Evolutionary conservation across 1,284 basidiomycete genomes (phyloP).

Genomic region (Xerocomus amazonicus): DNA sequence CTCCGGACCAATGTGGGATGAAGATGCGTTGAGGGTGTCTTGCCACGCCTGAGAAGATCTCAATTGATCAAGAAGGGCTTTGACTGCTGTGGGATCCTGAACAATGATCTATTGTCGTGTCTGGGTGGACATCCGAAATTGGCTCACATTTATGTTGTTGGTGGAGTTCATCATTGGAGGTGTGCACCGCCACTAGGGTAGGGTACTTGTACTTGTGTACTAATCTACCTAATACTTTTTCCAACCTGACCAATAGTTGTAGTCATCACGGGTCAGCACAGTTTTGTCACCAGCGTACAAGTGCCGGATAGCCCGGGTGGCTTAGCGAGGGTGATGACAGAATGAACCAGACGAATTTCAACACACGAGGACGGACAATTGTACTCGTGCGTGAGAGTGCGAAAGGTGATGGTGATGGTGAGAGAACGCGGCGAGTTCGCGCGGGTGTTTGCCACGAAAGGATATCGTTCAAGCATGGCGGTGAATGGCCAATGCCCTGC

Average conservation of each 20-base stretch:
- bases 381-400: too few relatives aligned
- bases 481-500: neutral
- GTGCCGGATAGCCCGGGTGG: neutral
- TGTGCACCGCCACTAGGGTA: conserved; percentile 11
- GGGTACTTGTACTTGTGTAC: too few relatives aligned
- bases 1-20: conserved; percentile 2
- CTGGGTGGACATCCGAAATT: too few relatives aligned
- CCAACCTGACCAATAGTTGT: too few relatives aligned
- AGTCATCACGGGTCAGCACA: too few relatives aligned
- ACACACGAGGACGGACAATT: neutral
- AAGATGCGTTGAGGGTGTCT: conserved; percentile 35
- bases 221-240: too few relatives aligned
- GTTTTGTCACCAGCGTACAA: too few relatives aligned
- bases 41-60: conserved; percentile 65
- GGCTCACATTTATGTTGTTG: conserved; percentile 45
- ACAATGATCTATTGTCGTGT: neutral
- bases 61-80: conserved; percentile 63
- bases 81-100: conserved; percentile 55
- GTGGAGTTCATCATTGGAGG: conserved; percentile 14
- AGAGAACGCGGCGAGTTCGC: conserved; percentile 11
- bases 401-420: neutral
- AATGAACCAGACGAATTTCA: neutral
- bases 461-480: neutral
- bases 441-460: conserved; percentile 2
- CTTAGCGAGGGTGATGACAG: neutral